Percentiles rank a stretch among this genome's conserved stretches.
These are phyloP conservation scores for Alternaria arbusti DNA, from an alignment of 2,329 filamentous ascomycete species.

Conservation along the genomic window DNA sequence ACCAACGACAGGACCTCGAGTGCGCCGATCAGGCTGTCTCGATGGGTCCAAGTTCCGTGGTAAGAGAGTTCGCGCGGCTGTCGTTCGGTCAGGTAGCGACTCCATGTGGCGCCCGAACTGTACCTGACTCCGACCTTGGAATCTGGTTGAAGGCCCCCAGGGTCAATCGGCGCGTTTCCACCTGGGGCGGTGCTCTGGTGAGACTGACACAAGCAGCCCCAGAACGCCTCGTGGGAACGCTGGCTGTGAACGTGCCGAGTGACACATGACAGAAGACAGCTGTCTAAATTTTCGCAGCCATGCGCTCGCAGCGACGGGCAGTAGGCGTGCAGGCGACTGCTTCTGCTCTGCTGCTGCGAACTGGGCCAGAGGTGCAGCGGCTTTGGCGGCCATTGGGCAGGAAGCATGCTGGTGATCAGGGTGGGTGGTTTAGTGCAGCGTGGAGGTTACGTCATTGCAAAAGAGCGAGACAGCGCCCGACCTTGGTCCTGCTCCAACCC, in stretches of 20 bases:
- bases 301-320: not conserved
- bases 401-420: conserved; percentile 15
- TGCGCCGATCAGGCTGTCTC: conserved; percentile 17
- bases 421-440: conserved; percentile 14
- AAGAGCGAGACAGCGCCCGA: conserved; percentile 16
- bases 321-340: not conserved
- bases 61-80: conserved; percentile 12
- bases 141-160: not conserved
- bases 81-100: conserved; percentile 20
- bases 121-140: conserved; percentile 2
- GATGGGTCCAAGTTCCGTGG: conserved; percentile 4
- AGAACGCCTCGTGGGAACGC: not conserved
- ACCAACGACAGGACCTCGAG: conserved; percentile 22
- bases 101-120: conserved; percentile 11
- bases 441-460: conserved; percentile 21
- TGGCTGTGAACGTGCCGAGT: conserved; percentile 7
- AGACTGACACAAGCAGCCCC: not conserved
- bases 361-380: conserved; percentile 15
- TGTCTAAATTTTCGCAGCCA: not conserved
- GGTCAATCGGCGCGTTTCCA: not conserved
- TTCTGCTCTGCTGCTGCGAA: conserved; percentile 8
- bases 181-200: not conserved
- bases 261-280: conserved; percentile 11
- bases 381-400: conserved; percentile 18
- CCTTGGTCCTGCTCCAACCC: conserved; percentile 24